These are phyloP conservation scores for Verbena officinalis DNA, from an alignment of 257 asterid species.

Conservation along the genomic window DNA sequence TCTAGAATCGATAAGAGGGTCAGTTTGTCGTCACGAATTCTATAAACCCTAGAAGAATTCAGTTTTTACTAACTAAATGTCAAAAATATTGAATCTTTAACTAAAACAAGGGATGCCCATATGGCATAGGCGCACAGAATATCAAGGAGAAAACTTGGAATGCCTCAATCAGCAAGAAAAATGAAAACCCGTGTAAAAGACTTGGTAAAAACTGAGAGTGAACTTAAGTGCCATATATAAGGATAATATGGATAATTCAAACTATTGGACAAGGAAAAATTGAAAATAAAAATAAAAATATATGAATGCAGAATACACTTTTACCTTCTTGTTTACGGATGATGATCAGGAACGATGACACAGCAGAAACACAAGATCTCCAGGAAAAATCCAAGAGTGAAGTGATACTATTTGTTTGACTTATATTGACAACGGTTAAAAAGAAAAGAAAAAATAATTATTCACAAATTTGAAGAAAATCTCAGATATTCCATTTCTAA, in stretches of 20 bases:
- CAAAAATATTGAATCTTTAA: conserved; percentile 20
- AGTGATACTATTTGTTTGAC: conserved; percentile 7
- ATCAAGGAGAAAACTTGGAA: neutral
- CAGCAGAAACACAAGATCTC: conserved; percentile 16
- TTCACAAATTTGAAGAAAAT: no score
- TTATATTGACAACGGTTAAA: neutral
- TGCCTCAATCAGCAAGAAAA: neutral
- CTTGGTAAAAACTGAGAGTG: conserved; percentile 20
- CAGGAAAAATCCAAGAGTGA: neutral
- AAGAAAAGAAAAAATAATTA: neutral
- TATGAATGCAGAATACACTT: conserved; percentile 8
- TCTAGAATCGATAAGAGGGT: conserved; percentile 14
- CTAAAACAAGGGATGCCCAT: conserved; percentile 26
- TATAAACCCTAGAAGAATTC: neutral
- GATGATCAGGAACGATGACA: conserved; percentile 27
- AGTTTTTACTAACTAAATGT: neutral
- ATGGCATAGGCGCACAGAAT: neutral
- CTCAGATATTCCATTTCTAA: no score
- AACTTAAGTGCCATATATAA: conserved; percentile 3
- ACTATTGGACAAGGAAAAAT: conserved; percentile 29
- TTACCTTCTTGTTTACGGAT: conserved; percentile 26
- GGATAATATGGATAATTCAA: conserved; percentile 21
- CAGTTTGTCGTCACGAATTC: neutral
- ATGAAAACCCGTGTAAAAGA: conserved; percentile 9
- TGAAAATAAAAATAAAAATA: conserved; percentile 10